These are phyloP conservation scores for Claviceps quebecensis DNA, from an alignment of 2,329 filamentous ascomycete genomes.

Conservation along the genomic window DNA sequence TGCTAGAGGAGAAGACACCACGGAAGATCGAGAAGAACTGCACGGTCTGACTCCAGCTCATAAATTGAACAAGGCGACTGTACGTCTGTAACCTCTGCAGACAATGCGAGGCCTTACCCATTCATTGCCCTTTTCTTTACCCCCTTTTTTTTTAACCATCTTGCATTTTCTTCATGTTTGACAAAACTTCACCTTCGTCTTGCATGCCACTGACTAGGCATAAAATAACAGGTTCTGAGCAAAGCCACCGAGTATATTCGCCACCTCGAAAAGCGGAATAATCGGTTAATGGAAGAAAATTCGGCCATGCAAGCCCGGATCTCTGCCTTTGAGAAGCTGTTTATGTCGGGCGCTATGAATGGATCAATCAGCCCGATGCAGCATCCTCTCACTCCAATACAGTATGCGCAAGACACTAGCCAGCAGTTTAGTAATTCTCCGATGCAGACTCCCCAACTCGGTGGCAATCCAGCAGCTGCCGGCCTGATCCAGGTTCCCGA, in stretches of 20 bases:
- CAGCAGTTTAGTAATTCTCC: constrained; percentile 32
- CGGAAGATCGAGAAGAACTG: constrained; percentile 60
- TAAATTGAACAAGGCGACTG: constrained; percentile 96
- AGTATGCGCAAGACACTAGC: constrained; percentile 29
- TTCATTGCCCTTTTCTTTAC: neutral
- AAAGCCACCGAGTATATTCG: constrained; percentile 95
- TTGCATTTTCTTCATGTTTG: neutral
- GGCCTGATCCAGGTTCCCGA: constrained; percentile 55
- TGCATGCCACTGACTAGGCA: neutral
- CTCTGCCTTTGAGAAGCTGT: constrained; percentile 62
- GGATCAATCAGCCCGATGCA: constrained; percentile 41
- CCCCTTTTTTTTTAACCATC: no score
- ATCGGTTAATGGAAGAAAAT: constrained; percentile 70
- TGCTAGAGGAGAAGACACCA: constrained; percentile 51
- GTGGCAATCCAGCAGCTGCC: constrained; percentile 27
- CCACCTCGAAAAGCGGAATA: constrained; percentile 84
- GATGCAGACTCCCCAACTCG: constrained; percentile 24
- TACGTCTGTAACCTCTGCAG: constrained; percentile 17
- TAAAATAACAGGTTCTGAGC: constrained; percentile 49
- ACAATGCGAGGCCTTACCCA: neutral
- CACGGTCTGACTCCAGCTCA: constrained; percentile 72
- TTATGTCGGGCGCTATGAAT: constrained; percentile 61
- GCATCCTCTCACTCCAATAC: constrained; percentile 38
- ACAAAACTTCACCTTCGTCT: neutral
- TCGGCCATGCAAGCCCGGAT: constrained; percentile 63